These are phyloP conservation scores for Solanum virginianum DNA, from an alignment of 257 asterid genomes.

Conservation along the genomic window DNA sequence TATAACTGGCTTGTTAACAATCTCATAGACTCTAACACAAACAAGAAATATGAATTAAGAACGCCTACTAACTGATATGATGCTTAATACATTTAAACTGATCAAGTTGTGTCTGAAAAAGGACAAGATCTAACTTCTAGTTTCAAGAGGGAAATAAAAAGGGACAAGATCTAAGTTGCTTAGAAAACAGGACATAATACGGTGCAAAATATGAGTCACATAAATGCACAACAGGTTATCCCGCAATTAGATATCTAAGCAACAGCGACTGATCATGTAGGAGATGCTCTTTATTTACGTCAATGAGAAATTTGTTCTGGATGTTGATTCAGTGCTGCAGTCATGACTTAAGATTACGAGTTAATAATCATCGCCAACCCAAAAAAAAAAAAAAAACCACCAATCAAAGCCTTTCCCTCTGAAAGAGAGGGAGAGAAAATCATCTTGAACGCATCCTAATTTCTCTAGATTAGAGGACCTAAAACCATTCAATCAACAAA, in stretches of 20 bases:
- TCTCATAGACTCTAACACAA: not conserved
- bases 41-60: not conserved
- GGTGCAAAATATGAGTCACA: not conserved
- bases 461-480: not conserved
- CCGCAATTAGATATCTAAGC: not conserved
- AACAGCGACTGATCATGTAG: not conserved
- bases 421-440: not conserved
- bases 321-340: not conserved
- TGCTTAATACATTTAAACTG: not conserved
- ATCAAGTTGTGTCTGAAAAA: not conserved
- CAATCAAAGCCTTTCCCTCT: not conserved
- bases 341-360: not conserved
- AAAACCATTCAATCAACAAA: not conserved
- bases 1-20: not conserved
- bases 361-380: not conserved
- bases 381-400: rapidly evolving
- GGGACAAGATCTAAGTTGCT: not conserved
- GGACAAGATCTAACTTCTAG: not conserved
- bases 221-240: not conserved
- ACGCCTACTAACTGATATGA: not conserved
- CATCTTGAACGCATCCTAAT: not conserved
- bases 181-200: not conserved
- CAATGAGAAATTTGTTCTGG: not conserved
- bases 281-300: not conserved
- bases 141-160: not conserved